Base-by-base conservation (phyloP, 176 grass and related monocot species). In the Carex cristatella region DNA sequence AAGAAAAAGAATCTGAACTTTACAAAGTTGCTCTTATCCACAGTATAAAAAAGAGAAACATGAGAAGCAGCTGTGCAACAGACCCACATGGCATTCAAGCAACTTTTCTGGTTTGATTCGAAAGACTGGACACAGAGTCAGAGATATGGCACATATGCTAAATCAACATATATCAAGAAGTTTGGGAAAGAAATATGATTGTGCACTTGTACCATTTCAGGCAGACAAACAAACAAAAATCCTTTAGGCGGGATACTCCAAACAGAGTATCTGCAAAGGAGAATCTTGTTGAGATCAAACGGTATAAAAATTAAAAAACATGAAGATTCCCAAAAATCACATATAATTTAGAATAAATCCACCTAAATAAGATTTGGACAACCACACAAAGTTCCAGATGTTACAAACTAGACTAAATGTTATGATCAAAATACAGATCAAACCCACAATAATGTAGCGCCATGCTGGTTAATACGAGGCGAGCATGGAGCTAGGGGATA, bases 361-460 rank as follows among this genome's bases (percentile, higher is more conserved):
- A 13, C 71, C 74, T 78, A 78, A 46, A 56, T 78, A 57, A 78
- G 28, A 35, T 78, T 32, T 56, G 55, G 10, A 30, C 19, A 30
- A 32, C 49, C 23, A 57, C 27, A 33, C 74, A 78, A 56, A 53
- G 31, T 32, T 57, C 51, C 56, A 78, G 27, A 33, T 33, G 51
- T 78, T 78, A 57, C 49, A 78, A 33, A 23, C 74, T 57, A 78
- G 51, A 78, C 51, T 78, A 57, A 55, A 78, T 57, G 74, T 84
- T 37, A 74, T 84, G 85, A 51, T 70, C 58, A 94, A 94, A 85
- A 81, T 62, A 73, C 55, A 49, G 55, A 84, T 81, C 31, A 76
- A 91, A 61, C 74, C 79, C 73, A 44, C 38, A 71, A 71, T 61
- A 54, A 58, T 63, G 75, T 70, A 81, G 44, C 74, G 86, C 79